A percentile compares a stretch with the other conserved stretches of the same genome.
Evolutionary conservation across 768 basidiomycete species (phyloP).

Genomic region (Mycena crocata): DNA sequence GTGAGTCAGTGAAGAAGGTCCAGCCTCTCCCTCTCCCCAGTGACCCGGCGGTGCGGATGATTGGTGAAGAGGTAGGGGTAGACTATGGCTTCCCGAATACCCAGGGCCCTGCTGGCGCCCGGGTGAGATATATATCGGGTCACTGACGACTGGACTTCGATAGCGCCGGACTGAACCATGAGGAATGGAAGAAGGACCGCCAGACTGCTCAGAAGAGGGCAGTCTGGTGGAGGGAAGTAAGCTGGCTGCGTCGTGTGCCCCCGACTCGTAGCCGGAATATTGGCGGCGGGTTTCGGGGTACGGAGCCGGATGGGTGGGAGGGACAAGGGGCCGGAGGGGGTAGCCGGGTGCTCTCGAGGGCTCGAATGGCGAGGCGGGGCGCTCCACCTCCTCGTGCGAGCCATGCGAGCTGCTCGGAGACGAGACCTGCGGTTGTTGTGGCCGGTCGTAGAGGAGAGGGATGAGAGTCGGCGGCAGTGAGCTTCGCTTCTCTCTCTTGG

Average conservation of each 20-base stretch:
- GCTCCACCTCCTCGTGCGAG: slow-evolving; percentile 35
- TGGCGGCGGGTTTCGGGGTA: slow-evolving; percentile 29
- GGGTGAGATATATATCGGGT: slow-evolving; percentile 45
- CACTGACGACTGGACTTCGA: slow-evolving; percentile 44
- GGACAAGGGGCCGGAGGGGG: slow-evolving; percentile 30
- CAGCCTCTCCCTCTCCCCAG: slow-evolving; percentile 60
- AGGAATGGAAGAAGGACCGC: slow-evolving; percentile 38
- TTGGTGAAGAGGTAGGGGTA: slow-evolving; percentile 21
- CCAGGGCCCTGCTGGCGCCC: slow-evolving; percentile 41
- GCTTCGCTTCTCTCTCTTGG: slow-evolving; percentile 48
- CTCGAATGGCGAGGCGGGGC: slow-evolving; percentile 32
- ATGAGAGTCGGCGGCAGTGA: slow-evolving; percentile 64
- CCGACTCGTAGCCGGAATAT: slow-evolving; percentile 25
- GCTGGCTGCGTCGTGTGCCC: slow-evolving; percentile 14
- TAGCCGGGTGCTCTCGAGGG: slow-evolving; percentile 21
- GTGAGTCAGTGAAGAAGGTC: slow-evolving; percentile 53
- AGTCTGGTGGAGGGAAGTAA: slow-evolving; percentile 4
- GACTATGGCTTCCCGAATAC: slow-evolving; percentile 29
- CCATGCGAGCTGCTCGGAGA: slow-evolving; percentile 30
- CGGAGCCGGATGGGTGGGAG: slow-evolving; percentile 26
- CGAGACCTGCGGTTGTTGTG: slow-evolving; percentile 42
- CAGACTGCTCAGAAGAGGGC: slow-evolving; percentile 11
- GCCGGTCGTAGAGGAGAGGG: slow-evolving; percentile 57
- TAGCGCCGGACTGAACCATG: slow-evolving; percentile 43
- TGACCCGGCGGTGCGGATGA: slow-evolving; percentile 7